phyloP scores from a whole-genome alignment of 1,139 yeast genomes.

The Saccharomycopsis crataegensis region DNA sequence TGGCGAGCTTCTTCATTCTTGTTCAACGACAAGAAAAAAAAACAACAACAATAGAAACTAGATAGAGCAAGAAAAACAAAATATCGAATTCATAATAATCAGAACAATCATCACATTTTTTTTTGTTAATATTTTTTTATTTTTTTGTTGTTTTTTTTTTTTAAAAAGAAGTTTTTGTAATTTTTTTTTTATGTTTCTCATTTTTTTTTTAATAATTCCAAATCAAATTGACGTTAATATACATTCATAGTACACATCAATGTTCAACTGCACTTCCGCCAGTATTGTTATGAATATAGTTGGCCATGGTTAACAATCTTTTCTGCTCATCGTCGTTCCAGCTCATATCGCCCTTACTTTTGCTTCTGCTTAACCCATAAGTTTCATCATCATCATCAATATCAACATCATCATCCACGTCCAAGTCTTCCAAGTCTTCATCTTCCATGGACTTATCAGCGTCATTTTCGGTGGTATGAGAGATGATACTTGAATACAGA shows the following conservation, averaged over 20 bases:
- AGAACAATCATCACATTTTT: too few relatives aligned
- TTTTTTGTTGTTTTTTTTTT: too few relatives aligned
- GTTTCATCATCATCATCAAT: constrained; percentile 26
- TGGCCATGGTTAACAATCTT: constrained; percentile 30
- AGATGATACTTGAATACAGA: neutral
- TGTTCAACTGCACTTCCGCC: constrained; percentile 17
- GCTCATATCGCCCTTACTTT: constrained; percentile 32
- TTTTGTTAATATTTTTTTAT: too few relatives aligned
- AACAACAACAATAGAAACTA: too few relatives aligned
- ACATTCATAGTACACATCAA: neutral
- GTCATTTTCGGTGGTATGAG: neutral
- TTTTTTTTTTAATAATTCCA: too few relatives aligned
- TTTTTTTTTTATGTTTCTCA: too few relatives aligned
- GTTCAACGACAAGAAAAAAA: too few relatives aligned
- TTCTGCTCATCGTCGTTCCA: constrained; percentile 35
- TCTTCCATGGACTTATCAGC: constrained; percentile 29
- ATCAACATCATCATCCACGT: constrained; percentile 39
- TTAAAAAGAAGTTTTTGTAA: too few relatives aligned
- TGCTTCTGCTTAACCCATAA: constrained; percentile 34
- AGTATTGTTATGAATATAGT: constrained; percentile 24
- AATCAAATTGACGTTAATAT: neutral
- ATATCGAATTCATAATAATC: too few relatives aligned
- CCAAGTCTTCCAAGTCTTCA: constrained; percentile 22
- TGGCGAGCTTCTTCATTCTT: too few relatives aligned
- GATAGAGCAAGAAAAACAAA: too few relatives aligned